Evolutionary conservation across 768 basidiomycete species (phyloP).

Genomic region (Omphalotus guepiniiformis): DNA sequence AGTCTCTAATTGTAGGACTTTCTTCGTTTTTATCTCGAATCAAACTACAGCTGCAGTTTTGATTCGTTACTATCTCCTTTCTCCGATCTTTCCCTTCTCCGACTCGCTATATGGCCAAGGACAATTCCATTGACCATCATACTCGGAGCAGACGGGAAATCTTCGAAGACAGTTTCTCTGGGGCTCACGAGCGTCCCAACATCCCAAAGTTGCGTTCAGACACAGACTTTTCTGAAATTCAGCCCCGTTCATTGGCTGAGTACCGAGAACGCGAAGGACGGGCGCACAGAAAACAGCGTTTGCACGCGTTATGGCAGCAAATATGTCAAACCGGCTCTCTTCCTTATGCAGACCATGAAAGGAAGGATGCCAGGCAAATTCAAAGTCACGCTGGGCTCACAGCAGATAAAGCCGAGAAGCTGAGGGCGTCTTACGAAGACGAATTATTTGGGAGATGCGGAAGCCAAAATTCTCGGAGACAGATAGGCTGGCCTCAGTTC

Average conservation of each 20-base stretch:
- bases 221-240: slow-evolving; percentile 29
- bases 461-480: slow-evolving; percentile 35
- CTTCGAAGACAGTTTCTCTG: slow-evolving; percentile 48
- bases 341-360: slow-evolving; percentile 9
- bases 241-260: slow-evolving; percentile 51
- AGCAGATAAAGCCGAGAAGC: slow-evolving; percentile 57
- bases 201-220: slow-evolving; percentile 61
- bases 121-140: slow-evolving; percentile 15
- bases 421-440: slow-evolving; percentile 70
- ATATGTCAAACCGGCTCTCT: slow-evolving; percentile 33
- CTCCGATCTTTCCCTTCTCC: no score
- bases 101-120: slow-evolving; percentile 12
- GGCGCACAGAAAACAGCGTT: slow-evolving; percentile 53
- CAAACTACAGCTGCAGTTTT: no score
- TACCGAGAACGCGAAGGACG: slow-evolving; percentile 59
- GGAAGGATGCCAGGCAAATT: slow-evolving; percentile 13
- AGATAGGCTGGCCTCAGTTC: slow-evolving; percentile 70
- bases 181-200: slow-evolving; percentile 49
- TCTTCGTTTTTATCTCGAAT: no score
- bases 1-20: no score
- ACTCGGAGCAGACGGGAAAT: slow-evolving; percentile 42
- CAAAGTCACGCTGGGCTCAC: slow-evolving; percentile 42
- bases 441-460: slow-evolving; percentile 64
- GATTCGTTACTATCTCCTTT: no score
- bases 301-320: slow-evolving; percentile 61